Percentiles rank a stretch among this genome's conserved stretches.
phyloP scores from a whole-genome alignment of 306 rosid genomes.

The Quercus agrifolia region DNA sequence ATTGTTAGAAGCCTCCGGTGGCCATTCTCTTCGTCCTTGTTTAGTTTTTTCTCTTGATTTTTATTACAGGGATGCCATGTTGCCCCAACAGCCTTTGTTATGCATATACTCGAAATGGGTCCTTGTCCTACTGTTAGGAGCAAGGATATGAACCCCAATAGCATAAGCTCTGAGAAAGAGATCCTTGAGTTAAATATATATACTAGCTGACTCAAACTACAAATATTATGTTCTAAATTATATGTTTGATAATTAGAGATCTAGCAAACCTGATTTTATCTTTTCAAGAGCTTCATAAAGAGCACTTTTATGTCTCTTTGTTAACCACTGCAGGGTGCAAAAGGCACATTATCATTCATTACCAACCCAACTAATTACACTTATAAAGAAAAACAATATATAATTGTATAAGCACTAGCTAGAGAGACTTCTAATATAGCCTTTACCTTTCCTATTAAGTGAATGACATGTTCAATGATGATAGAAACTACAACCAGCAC shows the following conservation, averaged over 20 bases:
- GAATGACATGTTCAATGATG: slow-evolving; percentile 64
- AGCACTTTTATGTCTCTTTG: slow-evolving; percentile 67
- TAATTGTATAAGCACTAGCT: too few relatives aligned
- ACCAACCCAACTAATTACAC: not conserved
- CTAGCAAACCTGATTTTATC: slow-evolving; percentile 69
- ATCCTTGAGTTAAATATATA: not conserved
- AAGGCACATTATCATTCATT: not conserved
- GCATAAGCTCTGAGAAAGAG: slow-evolving; percentile 58
- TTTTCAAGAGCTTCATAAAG: slow-evolving; percentile 61
- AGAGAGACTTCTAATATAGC: not conserved
- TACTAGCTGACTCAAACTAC: not conserved
- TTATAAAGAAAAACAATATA: too few relatives aligned
- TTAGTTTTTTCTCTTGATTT: not conserved
- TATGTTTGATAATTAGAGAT: too few relatives aligned
- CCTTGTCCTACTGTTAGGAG: slow-evolving; percentile 69
- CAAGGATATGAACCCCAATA: slow-evolving; percentile 81
- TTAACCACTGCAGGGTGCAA: slow-evolving; percentile 55
- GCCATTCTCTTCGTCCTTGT: not conserved
- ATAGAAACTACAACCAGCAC: slow-evolving; percentile 61
- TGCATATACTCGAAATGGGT: slow-evolving; percentile 57
- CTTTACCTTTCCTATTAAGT: slow-evolving; percentile 57
- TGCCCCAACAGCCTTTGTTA: slow-evolving; percentile 45
- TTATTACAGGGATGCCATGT: slow-evolving; percentile 75
- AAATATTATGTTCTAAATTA: too few relatives aligned
- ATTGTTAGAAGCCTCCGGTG: slow-evolving; percentile 36